Conservation (phyloP, 352 stramenopile species). For the Phytopythium montanum region DNA sequence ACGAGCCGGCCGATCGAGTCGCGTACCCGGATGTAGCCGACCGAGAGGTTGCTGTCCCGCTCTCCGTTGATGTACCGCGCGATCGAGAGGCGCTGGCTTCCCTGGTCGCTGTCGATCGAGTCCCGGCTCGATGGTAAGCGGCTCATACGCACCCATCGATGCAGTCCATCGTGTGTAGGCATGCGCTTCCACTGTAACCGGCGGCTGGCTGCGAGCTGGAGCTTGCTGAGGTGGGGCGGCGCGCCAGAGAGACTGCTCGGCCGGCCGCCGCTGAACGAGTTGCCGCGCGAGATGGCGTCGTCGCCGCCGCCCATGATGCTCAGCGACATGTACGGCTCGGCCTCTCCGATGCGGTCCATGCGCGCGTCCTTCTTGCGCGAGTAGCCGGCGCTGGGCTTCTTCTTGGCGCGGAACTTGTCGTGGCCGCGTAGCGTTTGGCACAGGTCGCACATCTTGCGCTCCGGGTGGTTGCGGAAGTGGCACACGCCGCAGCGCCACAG, state of each 20-base stretch:
- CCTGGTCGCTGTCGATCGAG: constrained; percentile 51
- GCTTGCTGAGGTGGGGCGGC: constrained; percentile 52
- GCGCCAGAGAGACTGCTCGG: constrained; percentile 16
- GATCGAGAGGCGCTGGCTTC: constrained; percentile 25
- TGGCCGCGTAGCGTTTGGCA: constrained; percentile 71
- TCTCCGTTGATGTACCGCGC: constrained; percentile 47
- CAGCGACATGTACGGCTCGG: constrained; percentile 33
- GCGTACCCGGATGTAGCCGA: constrained; percentile 76
- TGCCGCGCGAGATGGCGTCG: constrained; percentile 27
- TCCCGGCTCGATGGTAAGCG: constrained; percentile 27
- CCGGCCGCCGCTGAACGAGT: constrained; percentile 17
- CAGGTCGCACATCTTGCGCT: constrained; percentile 78
- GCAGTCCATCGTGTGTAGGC: constrained; percentile 64
- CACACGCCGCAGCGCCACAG: constrained; percentile 87
- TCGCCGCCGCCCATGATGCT: constrained; percentile 14
- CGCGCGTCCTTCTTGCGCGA: constrained; percentile 21
- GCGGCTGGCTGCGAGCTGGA: constrained; percentile 68
- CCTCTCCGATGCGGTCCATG: constrained; percentile 44
- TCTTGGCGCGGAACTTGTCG: constrained; percentile 41
- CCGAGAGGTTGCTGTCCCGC: constrained; percentile 55
- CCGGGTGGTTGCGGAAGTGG: constrained; percentile 87
- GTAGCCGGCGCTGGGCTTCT: constrained; percentile 23
- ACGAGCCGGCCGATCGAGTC: constrained; percentile 67
- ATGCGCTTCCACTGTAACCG: constrained; percentile 77
- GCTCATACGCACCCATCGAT: constrained; percentile 55